phyloP scores from a whole-genome alignment of 108 stramenopile genomes.

The Conticribra weissflogii region DNA sequence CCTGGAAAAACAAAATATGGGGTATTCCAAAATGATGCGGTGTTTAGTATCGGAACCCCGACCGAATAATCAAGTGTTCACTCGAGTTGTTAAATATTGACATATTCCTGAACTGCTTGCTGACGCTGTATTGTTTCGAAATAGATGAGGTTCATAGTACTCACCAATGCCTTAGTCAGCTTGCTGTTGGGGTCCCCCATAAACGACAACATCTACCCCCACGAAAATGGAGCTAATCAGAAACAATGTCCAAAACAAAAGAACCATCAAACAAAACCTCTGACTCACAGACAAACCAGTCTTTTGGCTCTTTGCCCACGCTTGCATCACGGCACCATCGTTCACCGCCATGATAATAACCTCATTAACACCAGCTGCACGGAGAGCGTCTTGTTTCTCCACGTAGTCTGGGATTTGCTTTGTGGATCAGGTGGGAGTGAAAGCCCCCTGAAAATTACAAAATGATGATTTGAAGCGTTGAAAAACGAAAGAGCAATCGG shows the following conservation, averaged over 20 bases:
- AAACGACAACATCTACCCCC: conserved; percentile 60
- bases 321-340: conserved; percentile 66
- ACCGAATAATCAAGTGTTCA: too few species aligned
- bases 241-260: too few species aligned
- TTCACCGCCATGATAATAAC: conserved; percentile 76
- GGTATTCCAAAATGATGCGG: too few species aligned
- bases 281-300: conserved; percentile 5
- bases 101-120: too few species aligned
- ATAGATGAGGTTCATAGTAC: neutral
- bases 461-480: neutral
- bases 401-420: conserved; percentile 80
- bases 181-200: conserved; percentile 65
- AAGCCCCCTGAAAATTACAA: conserved; percentile 38
- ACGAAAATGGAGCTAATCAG: too few species aligned
- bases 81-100: too few species aligned
- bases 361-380: conserved; percentile 53
- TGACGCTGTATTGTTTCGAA: neutral
- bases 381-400: conserved; percentile 72
- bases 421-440: conserved; percentile 83
- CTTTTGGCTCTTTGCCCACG: conserved; percentile 70
- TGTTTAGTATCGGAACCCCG: too few species aligned
- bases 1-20: too few species aligned
- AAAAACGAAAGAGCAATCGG: neutral
- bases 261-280: conserved; percentile 63
- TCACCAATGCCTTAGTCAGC: conserved; percentile 51